Percentiles rank a stretch among this genome's conserved stretches.
phyloP scores from a whole-genome alignment of 2,329 filamentous ascomycete species.

The Ascochyta rabiei region DNA sequence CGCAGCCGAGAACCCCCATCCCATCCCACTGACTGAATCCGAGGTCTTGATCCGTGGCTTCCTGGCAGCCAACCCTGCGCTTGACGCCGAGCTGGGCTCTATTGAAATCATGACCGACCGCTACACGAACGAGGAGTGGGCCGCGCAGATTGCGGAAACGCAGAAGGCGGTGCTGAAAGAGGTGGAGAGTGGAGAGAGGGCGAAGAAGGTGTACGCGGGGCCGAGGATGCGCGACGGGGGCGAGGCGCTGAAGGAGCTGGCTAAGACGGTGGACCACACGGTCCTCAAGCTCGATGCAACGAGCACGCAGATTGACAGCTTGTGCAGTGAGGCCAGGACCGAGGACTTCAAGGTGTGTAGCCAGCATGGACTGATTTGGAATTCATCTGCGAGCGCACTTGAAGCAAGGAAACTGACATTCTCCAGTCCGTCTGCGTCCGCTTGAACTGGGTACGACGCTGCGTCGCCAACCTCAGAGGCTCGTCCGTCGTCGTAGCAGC shows the following conservation, averaged over 20 bases:
- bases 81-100: conserved; percentile 36
- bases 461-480: conserved; percentile 56
- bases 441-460: conserved; percentile 57
- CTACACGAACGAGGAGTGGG: conserved; percentile 56
- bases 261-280: conserved; percentile 56
- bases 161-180: conserved; percentile 37
- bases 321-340: conserved; percentile 61
- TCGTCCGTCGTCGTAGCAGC: conserved; percentile 60
- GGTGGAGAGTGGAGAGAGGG: conserved; percentile 36
- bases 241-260: conserved; percentile 37
- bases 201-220: conserved; percentile 34
- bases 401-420: conserved; percentile 28
- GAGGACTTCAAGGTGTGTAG: conserved; percentile 52
- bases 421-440: conserved; percentile 63
- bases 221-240: conserved; percentile 36
- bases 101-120: conserved; percentile 48
- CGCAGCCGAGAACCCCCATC: conserved; percentile 24
- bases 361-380: too few relatives aligned
- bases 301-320: conserved; percentile 55
- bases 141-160: conserved; percentile 48
- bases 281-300: conserved; percentile 58
- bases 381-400: background rate
- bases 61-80: conserved; percentile 40
- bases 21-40: conserved; percentile 40
- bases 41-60: conserved; percentile 42